A percentile compares a stretch with the other conserved stretches of the same genome.
These are phyloP conservation scores for Sorghum bicolor DNA, from an alignment of 176 grass and related monocot species.

Conservation along the genomic window Sorghum_bicolor_NCBIv3 NC_012872.2:65986501-65987000, in stretches of 20 bases:
- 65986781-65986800: slow-evolving; percentile 1
- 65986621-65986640: no score
- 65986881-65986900: slow-evolving; percentile 11
- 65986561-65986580: background rate
- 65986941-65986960: background rate
- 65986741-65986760: background rate
- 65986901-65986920: background rate
- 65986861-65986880: slow-evolving; percentile 26
- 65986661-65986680: no score
- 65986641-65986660: no score
- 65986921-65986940: slow-evolving; percentile 8
- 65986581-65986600: no score
- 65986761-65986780: background rate
- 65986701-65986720: no score
- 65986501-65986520: background rate
- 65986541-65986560: background rate
- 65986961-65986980: background rate
- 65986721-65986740: background rate
- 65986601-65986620: no score
- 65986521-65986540: background rate
- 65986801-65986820: slow-evolving; percentile 80
- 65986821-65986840: slow-evolving; percentile 95
- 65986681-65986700: no score
- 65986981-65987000: slow-evolving; percentile 7
- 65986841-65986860: slow-evolving; percentile 95